Percentiles rank a stretch among this genome's conserved stretches.
These are phyloP conservation scores for Condylostoma magnum DNA, from an alignment of 169 alveolate genomes.

Conservation along the genomic window DNA sequence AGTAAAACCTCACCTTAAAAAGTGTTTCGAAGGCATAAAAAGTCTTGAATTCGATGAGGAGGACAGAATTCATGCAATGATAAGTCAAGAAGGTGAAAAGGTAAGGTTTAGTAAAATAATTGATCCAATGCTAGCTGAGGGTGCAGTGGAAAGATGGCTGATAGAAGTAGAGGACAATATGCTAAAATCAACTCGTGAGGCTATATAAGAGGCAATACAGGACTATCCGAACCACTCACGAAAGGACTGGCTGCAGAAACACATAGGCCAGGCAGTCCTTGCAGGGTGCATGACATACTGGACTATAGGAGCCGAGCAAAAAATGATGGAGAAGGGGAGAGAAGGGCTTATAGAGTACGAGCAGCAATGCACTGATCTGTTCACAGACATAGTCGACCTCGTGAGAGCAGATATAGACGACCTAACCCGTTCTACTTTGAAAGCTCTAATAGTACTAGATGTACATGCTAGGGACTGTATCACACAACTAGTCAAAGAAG, in stretches of 20 bases:
- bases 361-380: conserved; percentile 60
- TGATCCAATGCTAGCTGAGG: conserved; percentile 74
- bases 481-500: conserved; percentile 61
- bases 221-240: conserved; percentile 77
- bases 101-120: conserved; percentile 35
- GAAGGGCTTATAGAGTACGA: conserved; percentile 70
- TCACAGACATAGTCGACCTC: conserved; percentile 83
- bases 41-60: conserved; percentile 44
- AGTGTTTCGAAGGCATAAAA: conserved; percentile 93
- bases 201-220: conserved; percentile 64
- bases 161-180: conserved; percentile 83
- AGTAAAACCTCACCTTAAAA: conserved; percentile 90
- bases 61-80: conserved; percentile 48
- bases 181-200: conserved; percentile 78
- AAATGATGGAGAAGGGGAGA: conserved; percentile 54
- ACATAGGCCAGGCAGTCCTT: conserved; percentile 91
- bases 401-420: conserved; percentile 88
- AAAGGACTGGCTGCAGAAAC: conserved; percentile 86
- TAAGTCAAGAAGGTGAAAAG: conserved; percentile 47
- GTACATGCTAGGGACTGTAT: conserved; percentile 91
- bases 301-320: conserved; percentile 84
- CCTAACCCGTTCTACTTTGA: conserved; percentile 83
- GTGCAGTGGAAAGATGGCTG: conserved; percentile 93
- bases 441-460: conserved; percentile 89
- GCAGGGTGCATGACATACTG: conserved; percentile 85